A percentile compares a stretch with the other conserved stretches of the same genome.
These are phyloP conservation scores for Cydonia oblonga DNA, from an alignment of 331 rosid species.

Conservation along the genomic window DNA sequence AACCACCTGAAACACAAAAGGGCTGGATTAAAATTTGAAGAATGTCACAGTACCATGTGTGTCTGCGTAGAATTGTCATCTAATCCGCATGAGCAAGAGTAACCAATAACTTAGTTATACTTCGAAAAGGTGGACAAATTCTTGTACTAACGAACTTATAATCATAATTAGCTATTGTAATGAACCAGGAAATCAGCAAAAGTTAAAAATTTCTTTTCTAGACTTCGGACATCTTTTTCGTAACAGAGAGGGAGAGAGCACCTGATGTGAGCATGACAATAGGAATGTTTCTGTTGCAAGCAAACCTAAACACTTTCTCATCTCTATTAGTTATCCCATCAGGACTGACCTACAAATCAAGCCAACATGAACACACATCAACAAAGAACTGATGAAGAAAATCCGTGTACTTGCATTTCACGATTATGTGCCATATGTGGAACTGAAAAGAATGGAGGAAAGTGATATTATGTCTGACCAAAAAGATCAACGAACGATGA, in stretches of 20 bases:
- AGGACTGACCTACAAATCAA: slow-evolving; percentile 64
- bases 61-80: too few relatives aligned
- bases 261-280: slow-evolving; percentile 97
- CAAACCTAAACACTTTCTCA: slow-evolving; percentile 81
- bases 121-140: background rate
- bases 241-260: slow-evolving; percentile 11
- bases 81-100: background rate
- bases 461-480: background rate
- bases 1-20: slow-evolving; percentile 62
- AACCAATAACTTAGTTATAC: background rate
- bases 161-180: background rate
- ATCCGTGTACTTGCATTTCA: background rate
- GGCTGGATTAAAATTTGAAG: background rate
- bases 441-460: slow-evolving; percentile 5
- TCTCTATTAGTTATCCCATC: slow-evolving; percentile 68
- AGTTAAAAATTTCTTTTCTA: background rate
- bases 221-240: background rate
- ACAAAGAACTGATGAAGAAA: slow-evolving; percentile 11
- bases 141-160: background rate
- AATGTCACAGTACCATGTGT: background rate
- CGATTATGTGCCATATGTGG: background rate
- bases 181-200: background rate
- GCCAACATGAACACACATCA: slow-evolving; percentile 1
- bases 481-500: slow-evolving; percentile 9
- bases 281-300: slow-evolving; percentile 63